Evolutionary conservation across 306 rosid species (phyloP).

Genomic region (Urtica urens): DNA sequence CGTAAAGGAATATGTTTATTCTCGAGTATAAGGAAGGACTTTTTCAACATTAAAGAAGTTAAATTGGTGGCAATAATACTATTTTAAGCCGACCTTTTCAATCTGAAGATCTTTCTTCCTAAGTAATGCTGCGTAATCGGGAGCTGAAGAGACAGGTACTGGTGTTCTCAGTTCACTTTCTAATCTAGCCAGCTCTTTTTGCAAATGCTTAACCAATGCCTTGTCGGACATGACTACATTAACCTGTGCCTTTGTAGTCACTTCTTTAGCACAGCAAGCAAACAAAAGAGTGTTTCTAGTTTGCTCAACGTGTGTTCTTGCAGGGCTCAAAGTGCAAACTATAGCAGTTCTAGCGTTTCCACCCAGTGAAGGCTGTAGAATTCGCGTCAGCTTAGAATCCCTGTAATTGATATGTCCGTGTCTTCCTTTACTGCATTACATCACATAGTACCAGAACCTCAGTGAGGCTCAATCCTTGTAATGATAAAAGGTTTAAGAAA

Average conservation of each 20-base stretch:
- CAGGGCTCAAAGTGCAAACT: constrained; percentile 95
- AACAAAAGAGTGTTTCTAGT: constrained; percentile 96
- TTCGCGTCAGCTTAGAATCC: constrained; percentile 93
- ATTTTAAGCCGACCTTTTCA: constrained; percentile 90
- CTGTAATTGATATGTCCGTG: constrained; percentile 90
- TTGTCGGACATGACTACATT: constrained; percentile 98
- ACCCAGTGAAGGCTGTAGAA: constrained; percentile 92
- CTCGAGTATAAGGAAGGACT: no score
- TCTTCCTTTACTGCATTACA: constrained; percentile 74
- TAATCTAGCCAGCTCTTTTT: constrained; percentile 88
- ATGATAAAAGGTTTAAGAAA: background rate
- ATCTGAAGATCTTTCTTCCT: constrained; percentile 91
- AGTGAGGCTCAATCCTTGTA: constrained; percentile 1
- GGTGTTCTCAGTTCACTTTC: constrained; percentile 89
- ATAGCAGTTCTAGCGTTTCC: constrained; percentile 99
- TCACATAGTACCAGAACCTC: constrained; percentile 16
- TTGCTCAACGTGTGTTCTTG: constrained; percentile 93
- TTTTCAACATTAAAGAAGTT: no score
- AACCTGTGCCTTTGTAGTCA: constrained; percentile 93
- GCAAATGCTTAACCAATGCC: constrained; percentile 95
- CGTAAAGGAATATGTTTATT: background rate
- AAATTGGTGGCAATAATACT: no score
- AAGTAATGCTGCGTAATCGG: constrained; percentile 54
- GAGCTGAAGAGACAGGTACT: constrained; percentile 40
- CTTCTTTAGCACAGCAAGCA: constrained; percentile 98